Percentiles rank a stretch among this genome's conserved stretches.
These are phyloP conservation scores for Pugionium dolabratum DNA, from an alignment of 345 rosid genomes.

Conservation along the genomic window DNA sequence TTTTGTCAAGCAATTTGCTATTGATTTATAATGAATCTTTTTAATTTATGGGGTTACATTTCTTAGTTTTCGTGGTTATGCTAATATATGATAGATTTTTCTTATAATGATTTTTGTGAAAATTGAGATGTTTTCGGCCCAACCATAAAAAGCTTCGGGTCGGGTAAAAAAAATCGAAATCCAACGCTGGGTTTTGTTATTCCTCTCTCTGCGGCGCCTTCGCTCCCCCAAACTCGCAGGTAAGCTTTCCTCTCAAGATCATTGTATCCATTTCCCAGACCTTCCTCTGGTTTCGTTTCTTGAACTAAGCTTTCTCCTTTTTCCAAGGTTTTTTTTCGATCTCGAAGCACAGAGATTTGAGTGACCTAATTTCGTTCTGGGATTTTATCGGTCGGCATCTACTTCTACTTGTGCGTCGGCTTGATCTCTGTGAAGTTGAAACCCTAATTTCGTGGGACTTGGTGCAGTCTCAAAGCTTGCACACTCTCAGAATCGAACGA, in stretches of 20 bases:
- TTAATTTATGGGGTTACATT: too few relatives aligned
- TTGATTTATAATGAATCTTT: too few relatives aligned
- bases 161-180: conserved; percentile 28
- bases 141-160: conserved; percentile 37
- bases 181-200: conserved; percentile 21
- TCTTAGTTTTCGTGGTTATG: too few relatives aligned
- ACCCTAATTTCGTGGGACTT: conserved; percentile 27
- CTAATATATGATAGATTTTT: too few relatives aligned
- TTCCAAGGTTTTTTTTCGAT: conserved; percentile 18
- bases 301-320: conserved; percentile 5
- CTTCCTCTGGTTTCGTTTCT: conserved; percentile 8
- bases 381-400: conserved; percentile 2
- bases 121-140: conserved; percentile 19
- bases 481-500: conserved; percentile 30
- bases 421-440: conserved; percentile 10
- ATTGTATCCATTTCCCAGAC: background rate
- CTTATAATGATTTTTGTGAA: background rate
- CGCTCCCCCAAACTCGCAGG: conserved; percentile 36
- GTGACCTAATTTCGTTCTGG: conserved; percentile 29
- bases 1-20: too few relatives aligned
- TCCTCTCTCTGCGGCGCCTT: conserved; percentile 37
- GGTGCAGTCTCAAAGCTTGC: conserved; percentile 6
- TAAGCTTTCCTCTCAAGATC: conserved; percentile 24
- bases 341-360: conserved; percentile 26
- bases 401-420: background rate